phyloP scores from a whole-genome alignment of 1,284 basidiomycete species.

The Butyriboletus pseudospeciosus region DNA sequence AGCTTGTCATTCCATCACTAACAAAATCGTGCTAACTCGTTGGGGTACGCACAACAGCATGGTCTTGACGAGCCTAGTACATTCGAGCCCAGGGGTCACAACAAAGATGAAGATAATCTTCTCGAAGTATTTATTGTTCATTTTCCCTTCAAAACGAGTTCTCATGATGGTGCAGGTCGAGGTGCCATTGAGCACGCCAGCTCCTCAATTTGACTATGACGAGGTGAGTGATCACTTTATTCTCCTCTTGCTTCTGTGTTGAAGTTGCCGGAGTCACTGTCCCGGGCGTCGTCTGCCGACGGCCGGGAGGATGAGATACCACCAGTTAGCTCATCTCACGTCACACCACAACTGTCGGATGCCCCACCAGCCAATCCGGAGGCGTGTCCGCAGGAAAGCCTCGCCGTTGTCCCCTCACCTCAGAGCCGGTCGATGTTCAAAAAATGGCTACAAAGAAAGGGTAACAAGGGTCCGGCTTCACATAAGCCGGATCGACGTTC shows the following conservation, averaged over 20 bases:
- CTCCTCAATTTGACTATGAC: background rate
- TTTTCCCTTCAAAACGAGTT: background rate
- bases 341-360: fast-evolving
- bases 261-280: background rate
- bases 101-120: background rate
- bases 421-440: background rate
- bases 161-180: background rate
- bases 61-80: no score
- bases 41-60: background rate
- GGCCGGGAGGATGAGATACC: background rate
- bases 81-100: no score
- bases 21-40: background rate
- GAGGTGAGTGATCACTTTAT: background rate
- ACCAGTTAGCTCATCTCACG: background rate
- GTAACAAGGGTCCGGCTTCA: no score
- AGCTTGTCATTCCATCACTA: no score
- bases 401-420: fast-evolving
- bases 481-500: no score
- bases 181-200: background rate
- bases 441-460: background rate
- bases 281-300: background rate
- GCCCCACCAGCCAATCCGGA: no score
- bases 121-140: background rate
- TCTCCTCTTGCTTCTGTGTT: background rate
- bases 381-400: background rate